Conservation (phyloP, 108 stramenopile genomes). For the Conticribra weissflogii region DNA sequence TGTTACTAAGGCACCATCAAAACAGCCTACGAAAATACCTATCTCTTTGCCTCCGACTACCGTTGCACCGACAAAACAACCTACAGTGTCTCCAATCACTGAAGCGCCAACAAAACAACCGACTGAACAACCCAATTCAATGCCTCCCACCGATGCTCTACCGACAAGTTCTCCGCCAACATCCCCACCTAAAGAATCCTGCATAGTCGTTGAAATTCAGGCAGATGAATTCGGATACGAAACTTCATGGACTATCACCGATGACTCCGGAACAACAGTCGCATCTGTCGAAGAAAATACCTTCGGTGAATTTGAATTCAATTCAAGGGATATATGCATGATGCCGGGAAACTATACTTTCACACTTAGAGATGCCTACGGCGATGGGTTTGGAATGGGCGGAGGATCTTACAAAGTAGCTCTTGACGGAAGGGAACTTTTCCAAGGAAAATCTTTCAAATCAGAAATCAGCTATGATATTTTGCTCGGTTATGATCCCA, state of each 20-base stretch:
- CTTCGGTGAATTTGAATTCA: constrained; percentile 17
- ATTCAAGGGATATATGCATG: constrained; percentile 13
- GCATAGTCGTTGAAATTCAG: constrained; percentile 25
- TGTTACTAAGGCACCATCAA: too few species aligned
- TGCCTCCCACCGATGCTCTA: not conserved
- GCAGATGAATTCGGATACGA: constrained; percentile 33
- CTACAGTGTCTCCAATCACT: too few species aligned
- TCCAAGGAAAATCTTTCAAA: not conserved
- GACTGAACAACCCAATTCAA: not conserved
- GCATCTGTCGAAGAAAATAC: constrained; percentile 25
- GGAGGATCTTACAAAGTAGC: not conserved
- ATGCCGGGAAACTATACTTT: constrained; percentile 27
- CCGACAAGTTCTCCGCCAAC: not conserved
- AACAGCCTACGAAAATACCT: too few species aligned
- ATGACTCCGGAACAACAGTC: constrained; percentile 10
- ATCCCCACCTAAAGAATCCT: not conserved
- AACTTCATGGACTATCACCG: constrained; percentile 29
- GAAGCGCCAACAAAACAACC: not conserved
- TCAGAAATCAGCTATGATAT: not conserved
- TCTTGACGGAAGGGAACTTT: not conserved
- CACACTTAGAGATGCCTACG: constrained; percentile 29
- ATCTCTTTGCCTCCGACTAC: too few species aligned
- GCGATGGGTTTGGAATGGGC: constrained; percentile 26
- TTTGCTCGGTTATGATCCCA: not conserved
- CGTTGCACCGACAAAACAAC: too few species aligned